These are phyloP conservation scores for Favolaschia claudopus DNA, from an alignment of 768 basidiomycete species.

Conservation along the genomic window DNA sequence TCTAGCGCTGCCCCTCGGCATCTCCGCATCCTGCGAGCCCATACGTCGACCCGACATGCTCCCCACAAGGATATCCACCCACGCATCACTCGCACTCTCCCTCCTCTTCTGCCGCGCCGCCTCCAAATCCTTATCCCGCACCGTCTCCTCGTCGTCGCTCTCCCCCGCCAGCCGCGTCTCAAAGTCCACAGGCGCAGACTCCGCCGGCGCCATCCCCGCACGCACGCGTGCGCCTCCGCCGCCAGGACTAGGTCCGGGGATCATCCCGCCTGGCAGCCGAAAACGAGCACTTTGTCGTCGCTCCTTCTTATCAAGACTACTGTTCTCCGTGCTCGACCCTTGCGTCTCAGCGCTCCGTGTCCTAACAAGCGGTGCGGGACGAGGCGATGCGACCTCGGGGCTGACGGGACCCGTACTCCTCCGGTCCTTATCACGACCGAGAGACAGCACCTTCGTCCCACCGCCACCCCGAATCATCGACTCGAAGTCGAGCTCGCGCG, in stretches of 20 bases:
- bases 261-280: conserved; percentile 56
- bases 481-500: conserved; percentile 68
- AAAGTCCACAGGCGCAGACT: conserved; percentile 84
- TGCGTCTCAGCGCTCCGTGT: conserved; percentile 12
- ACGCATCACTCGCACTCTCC: conserved; percentile 73
- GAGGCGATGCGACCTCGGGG: background rate
- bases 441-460: conserved; percentile 53
- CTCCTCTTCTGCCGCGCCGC: conserved; percentile 54
- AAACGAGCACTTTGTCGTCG: conserved; percentile 47
- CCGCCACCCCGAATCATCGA: conserved; percentile 67
- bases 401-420: background rate
- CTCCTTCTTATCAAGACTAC: background rate
- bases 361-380: background rate
- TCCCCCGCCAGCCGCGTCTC: conserved; percentile 80
- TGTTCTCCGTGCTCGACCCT: background rate
- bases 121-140: conserved; percentile 46
- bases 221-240: conserved; percentile 45
- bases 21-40: conserved; percentile 60
- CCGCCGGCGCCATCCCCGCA: conserved; percentile 68
- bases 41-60: conserved; percentile 55
- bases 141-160: conserved; percentile 52
- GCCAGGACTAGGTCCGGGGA: conserved; percentile 64
- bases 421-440: conserved; percentile 26
- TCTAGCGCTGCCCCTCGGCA: conserved; percentile 33
- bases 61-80: conserved; percentile 88